phyloP scores from a whole-genome alignment of 2,329 filamentous ascomycete genomes.

The Diaporthe citri region DNA sequence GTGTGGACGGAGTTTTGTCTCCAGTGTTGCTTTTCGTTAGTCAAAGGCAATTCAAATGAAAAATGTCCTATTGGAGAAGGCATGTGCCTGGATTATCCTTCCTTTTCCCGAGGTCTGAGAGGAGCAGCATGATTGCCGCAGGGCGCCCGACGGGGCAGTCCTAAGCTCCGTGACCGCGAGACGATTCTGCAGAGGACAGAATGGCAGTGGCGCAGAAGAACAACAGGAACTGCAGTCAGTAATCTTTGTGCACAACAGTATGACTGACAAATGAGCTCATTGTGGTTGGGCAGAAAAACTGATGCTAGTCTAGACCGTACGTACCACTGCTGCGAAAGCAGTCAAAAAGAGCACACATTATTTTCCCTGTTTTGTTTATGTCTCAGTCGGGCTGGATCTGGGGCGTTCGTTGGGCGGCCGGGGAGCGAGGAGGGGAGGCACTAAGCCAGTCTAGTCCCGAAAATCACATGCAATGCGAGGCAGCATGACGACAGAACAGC shows the following conservation, averaged over 20 bases:
- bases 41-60: not conserved
- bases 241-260: not conserved
- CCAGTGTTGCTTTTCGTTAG: not conserved
- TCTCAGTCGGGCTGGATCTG: not conserved
- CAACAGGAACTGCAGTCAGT: not conserved
- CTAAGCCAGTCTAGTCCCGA: conserved; percentile 4
- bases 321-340: not conserved
- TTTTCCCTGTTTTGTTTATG: conserved; percentile 25
- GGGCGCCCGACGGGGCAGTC: conserved; percentile 2
- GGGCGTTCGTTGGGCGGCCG: conserved; percentile 26
- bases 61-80: not conserved
- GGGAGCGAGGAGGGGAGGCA: not conserved
- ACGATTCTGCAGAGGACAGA: not conserved
- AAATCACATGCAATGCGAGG: conserved; percentile 31
- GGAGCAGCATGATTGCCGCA: not conserved
- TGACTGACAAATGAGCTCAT: conserved; percentile 23
- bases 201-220: not conserved
- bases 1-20: not conserved
- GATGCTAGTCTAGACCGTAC: not conserved
- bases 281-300: not conserved
- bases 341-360: not conserved
- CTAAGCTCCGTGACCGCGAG: conserved; percentile 15
- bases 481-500: conserved; percentile 31
- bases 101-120: not conserved
- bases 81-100: conserved; percentile 4